Base-by-base conservation (phyloP, 73 alveolate genomes). In the Tetrahymena malaccensis region DNA sequence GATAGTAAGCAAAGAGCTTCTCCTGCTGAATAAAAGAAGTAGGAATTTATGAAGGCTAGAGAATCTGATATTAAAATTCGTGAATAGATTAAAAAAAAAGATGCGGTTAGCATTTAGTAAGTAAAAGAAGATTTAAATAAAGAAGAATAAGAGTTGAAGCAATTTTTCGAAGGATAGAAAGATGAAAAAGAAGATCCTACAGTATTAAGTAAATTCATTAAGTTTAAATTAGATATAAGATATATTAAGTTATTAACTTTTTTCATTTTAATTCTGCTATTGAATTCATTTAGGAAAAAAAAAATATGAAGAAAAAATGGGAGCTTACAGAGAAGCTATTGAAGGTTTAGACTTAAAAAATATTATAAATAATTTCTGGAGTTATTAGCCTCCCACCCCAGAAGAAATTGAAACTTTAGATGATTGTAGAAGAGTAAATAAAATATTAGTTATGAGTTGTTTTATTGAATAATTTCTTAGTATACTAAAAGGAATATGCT, bases 291-390 rank as follows among this genome's bases (percentile, higher is more conserved):
- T 70, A 70, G 89, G 97, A 33, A 95, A 94, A 89, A 50, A 95
- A 93, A 89, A 95, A 95, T 95, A 95, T 95, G 94, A 95, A 85
- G 97, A 95, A 43, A 95, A 95, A 38, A 95, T 95, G 97, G 95
- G 94, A 25, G 84, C 97, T 19, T 95, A 93, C 55, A 56, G 94
- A 44, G 97, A 95, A 35, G 97, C 94, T n/a, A 95, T 95, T 25
- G 94, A 95, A 56, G 97, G 94, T 33, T 56, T 95, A 21, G 70
- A 89, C 33, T 25, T 95, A 35, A 95, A 55, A 89, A 93, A 85
- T 22, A 50, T 95, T 34, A 93, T 95, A 15, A 85, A 89, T 89
- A 95, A 85, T 34, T 85, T 95, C 50, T 95, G 97, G 97, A 58
- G 84, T n/a, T 95, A 89, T 35, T 35, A 95, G 83, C 95, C 94